phyloP scores from a whole-genome alignment of 352 stramenopile species.

The Pythium brachiatum region DNA sequence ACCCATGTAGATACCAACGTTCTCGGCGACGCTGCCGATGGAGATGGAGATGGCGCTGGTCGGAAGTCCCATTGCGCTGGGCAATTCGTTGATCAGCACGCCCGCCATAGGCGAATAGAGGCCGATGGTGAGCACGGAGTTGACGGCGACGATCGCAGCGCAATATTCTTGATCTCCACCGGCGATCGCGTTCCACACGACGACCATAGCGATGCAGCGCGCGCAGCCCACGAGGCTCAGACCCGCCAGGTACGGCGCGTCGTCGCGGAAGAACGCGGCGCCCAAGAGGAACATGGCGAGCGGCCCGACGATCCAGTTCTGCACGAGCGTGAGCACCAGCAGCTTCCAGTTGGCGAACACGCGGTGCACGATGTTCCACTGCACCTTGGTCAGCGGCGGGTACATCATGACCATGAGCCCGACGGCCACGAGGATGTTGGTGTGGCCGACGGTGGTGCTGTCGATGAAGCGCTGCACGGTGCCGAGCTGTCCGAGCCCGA shows the following conservation, averaged over 20 bases:
- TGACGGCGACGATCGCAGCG: conserved; percentile 62
- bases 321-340: conserved; percentile 43
- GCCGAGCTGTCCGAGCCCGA: conserved; percentile 35
- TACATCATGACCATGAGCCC: conserved; percentile 64
- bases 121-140: conserved; percentile 56
- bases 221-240: conserved; percentile 67
- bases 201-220: conserved; percentile 79
- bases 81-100: conserved; percentile 50
- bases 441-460: conserved; percentile 40
- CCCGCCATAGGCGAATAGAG: conserved; percentile 60
- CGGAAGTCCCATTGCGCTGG: conserved; percentile 35
- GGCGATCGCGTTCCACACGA: conserved; percentile 78
- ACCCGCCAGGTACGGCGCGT: conserved; percentile 54
- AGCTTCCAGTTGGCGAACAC: conserved; percentile 45
- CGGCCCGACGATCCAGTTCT: conserved; percentile 62
- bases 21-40: conserved; percentile 39
- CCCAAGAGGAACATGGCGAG: conserved; percentile 55
- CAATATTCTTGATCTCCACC: conserved; percentile 60
- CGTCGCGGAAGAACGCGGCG: conserved; percentile 42
- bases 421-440: conserved; percentile 51
- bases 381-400: conserved; percentile 49
- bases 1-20: conserved; percentile 70
- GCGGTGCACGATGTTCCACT: conserved; percentile 40
- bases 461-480: conserved; percentile 41
- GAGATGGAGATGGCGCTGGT: conserved; percentile 45